These are phyloP conservation scores for Paraglomus brasilianum DNA, from an alignment of 192 early-diverging fungal genomes.

Conservation along the genomic window DNA sequence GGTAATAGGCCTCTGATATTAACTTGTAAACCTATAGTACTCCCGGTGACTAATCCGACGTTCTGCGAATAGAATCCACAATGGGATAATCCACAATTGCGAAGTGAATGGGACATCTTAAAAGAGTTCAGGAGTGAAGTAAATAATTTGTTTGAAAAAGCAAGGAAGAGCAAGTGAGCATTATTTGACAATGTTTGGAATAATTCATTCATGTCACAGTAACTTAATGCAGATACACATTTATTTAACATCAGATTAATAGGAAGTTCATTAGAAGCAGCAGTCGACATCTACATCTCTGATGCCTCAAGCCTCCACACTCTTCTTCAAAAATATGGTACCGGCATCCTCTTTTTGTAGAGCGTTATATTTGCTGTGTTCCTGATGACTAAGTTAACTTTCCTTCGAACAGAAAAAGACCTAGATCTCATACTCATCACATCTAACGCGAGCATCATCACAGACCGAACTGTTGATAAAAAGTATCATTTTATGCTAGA, in stretches of 20 bases:
- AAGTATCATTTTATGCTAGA: background rate
- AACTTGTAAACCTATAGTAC: constrained; percentile 28
- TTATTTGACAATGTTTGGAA: background rate
- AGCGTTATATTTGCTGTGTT: background rate
- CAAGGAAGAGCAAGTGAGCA: constrained; percentile 52
- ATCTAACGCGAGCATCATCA: constrained; percentile 40
- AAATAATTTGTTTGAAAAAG: constrained; percentile 51
- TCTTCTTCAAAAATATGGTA: constrained; percentile 19
- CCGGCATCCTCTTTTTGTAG: background rate
- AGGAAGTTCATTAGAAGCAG: constrained; percentile 53
- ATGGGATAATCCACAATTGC: constrained; percentile 45
- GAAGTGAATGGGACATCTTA: constrained; percentile 45
- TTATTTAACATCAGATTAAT: constrained; percentile 36
- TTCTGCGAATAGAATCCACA: constrained; percentile 34
- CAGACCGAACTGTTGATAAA: background rate
- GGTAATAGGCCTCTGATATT: constrained; percentile 2
- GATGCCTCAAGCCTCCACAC: constrained; percentile 15
- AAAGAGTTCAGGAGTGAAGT: constrained; percentile 47
- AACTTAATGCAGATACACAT: background rate
- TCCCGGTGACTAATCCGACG: constrained; percentile 34
- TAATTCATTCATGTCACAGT: background rate
- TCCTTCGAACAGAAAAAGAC: constrained; percentile 37
- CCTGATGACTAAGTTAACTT: constrained; percentile 5
- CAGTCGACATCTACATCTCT: constrained; percentile 38
- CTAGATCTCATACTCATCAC: constrained; percentile 51